Base-by-base conservation (phyloP, 306 rosid genomes). In the Macrotyloma uniflorum region DNA sequence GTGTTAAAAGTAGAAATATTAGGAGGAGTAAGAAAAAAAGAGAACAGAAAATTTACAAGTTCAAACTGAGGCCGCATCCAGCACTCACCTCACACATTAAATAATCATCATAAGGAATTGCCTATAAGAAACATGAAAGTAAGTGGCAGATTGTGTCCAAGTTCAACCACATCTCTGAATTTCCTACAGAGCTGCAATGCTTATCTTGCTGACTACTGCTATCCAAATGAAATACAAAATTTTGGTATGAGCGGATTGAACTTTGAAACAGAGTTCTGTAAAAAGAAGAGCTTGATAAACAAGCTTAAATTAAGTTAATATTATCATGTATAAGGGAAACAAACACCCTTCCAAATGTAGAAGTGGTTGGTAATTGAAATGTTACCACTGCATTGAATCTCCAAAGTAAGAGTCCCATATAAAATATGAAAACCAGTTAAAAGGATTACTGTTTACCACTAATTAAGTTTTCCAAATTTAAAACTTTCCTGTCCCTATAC, bases 81-180 rank as follows among this genome's bases (percentile, higher is more conserved):
- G 19, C 67, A 66, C 11, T 35, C 22, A 53, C 66, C 26, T 67
- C 33, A 5, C 58, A 16, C 28, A 26, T 42, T 19, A 19, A 43
- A 63, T 35, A 55, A 55, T 54, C 35, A 18, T 67, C 15, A 67
- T 8, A 53, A 67, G 75, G 69, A 67, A 38, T 77, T 67, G 35
- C 13, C 32, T 22, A 53, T 15, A 33, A 51, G 65, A 42, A 1
- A 24, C 18, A 19, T 16, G 42, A 49, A 50, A 65, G 18, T 18
- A 32, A 75, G 59, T 26, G 43, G 46, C 28, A 4, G 14, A 45
- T 45, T 61, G 8, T 24, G 8, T 36, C 24, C 57, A 15, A 14
- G 38, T 38, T 38, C 24, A 74, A 74, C 1, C 57, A 0, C 26
- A 45, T 28, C 36, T 20, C 51, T 20, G 64, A 64, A 63, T 63